Evolutionary conservation across 1,284 basidiomycete genomes (phyloP).

Genomic region (Apiotrichum mycotoxinovorans): DNA sequence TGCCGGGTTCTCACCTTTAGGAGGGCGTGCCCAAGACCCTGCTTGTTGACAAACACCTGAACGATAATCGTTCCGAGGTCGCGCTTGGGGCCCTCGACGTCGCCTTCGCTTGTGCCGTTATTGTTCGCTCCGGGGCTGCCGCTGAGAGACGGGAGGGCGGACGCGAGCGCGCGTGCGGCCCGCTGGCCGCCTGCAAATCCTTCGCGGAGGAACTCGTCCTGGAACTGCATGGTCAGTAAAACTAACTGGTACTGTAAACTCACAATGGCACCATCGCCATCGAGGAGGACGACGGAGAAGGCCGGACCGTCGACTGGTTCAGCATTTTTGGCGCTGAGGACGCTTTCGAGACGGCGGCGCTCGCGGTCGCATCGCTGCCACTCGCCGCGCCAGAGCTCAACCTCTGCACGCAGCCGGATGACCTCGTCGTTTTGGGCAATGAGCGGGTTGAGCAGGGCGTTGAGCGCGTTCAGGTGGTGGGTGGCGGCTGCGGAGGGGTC

Average conservation of each 20-base stretch:
- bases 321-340: constrained; percentile 24
- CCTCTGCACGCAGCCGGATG: constrained; percentile 41
- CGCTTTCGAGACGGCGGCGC: constrained; percentile 28
- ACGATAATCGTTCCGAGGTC: constrained; percentile 26
- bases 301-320: constrained; percentile 20
- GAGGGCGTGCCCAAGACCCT: constrained; percentile 34
- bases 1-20: constrained; percentile 35
- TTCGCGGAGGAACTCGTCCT: constrained; percentile 27
- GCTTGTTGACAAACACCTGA: constrained; percentile 44
- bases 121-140: neutral
- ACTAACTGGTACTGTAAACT: constrained; percentile 4
- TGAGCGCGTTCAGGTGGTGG: constrained; percentile 29
- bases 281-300: constrained; percentile 40
- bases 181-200: constrained; percentile 39
- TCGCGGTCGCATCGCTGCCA: constrained; percentile 33
- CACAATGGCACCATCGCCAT: constrained; percentile 44
- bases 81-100: neutral
- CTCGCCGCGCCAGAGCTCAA: constrained; percentile 38
- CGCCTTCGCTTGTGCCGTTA: neutral
- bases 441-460: constrained; percentile 25
- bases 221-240: constrained; percentile 25
- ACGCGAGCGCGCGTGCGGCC: constrained; percentile 34
- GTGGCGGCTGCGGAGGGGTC: constrained; percentile 20
- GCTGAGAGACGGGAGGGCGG: constrained; percentile 25
- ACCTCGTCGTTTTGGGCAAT: constrained; percentile 30